These are phyloP conservation scores for Pelargonium fulgidum DNA, from an alignment of 441 rosid species.

Conservation along the genomic window DNA sequence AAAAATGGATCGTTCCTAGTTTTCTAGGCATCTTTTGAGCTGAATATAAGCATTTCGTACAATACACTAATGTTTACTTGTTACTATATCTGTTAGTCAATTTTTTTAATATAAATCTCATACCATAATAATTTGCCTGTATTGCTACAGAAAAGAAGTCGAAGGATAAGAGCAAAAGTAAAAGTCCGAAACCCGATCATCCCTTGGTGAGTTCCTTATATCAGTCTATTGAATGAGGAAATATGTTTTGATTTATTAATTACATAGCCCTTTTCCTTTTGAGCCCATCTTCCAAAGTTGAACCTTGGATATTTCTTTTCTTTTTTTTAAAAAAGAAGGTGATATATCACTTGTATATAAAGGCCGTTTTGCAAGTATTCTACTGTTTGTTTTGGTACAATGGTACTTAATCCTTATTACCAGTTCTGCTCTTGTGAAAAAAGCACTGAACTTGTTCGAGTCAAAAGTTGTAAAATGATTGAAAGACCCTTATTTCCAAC, in stretches of 20 bases:
- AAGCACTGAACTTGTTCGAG: not conserved
- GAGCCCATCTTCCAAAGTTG: not conserved
- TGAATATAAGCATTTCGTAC: not conserved
- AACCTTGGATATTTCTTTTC: no score
- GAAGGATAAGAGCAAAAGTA: constrained; percentile 50
- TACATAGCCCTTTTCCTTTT: not conserved
- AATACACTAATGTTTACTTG: not conserved
- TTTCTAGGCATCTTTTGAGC: not conserved
- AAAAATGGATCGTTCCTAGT: not conserved
- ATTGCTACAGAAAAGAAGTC: constrained; percentile 65
- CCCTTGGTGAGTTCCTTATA: constrained; percentile 36
- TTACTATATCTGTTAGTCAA: not conserved
- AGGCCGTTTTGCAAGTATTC: not conserved
- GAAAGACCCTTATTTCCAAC: no score
- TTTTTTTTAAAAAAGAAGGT: not conserved
- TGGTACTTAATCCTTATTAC: not conserved
- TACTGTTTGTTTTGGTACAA: not conserved
- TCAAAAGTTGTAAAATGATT: not conserved
- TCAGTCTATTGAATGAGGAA: not conserved
- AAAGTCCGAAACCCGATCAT: constrained; percentile 37
- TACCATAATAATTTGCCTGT: constrained; percentile 25
- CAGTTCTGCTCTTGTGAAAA: not conserved
- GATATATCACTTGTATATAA: not conserved
- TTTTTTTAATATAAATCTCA: constrained; percentile 14
- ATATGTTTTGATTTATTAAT: not conserved